phyloP scores from a whole-genome alignment of 129 eudicot species.

The Smallanthus sonchifolius region DNA sequence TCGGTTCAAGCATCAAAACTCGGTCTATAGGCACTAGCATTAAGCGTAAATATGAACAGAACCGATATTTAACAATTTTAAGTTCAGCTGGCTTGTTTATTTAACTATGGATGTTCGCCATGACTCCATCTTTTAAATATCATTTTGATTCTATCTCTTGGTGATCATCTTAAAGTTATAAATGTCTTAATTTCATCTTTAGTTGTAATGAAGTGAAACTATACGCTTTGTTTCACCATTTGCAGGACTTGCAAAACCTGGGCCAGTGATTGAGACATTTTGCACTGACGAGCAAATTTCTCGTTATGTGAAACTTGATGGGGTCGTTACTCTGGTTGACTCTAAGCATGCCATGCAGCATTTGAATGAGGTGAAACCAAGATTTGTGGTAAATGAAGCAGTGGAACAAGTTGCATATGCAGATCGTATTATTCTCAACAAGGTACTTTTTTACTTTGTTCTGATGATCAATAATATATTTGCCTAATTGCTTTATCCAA shows the following conservation, averaged over 20 bases:
- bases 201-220: not conserved
- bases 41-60: not conserved
- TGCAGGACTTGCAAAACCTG: slow-evolving; percentile 97
- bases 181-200: not conserved
- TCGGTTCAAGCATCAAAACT: not conserved
- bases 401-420: slow-evolving; percentile 98
- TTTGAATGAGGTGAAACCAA: slow-evolving; percentile 87
- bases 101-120: not conserved
- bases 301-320: slow-evolving; percentile 88
- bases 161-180: not conserved
- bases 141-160: not conserved
- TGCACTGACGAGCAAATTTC: slow-evolving; percentile 82
- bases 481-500: not conserved
- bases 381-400: slow-evolving; percentile 95
- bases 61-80: not conserved
- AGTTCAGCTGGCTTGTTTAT: not conserved
- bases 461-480: not conserved
- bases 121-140: not conserved
- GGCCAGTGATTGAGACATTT: slow-evolving; percentile 97
- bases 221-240: not conserved
- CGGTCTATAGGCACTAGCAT: not conserved
- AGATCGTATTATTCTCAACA: slow-evolving; percentile 89
- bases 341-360: slow-evolving; percentile 76
- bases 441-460: slow-evolving; percentile 33
- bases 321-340: slow-evolving; percentile 96